phyloP scores from a whole-genome alignment of 2,329 filamentous ascomycete species.

The Phyllosticta citriasiana region DNA sequence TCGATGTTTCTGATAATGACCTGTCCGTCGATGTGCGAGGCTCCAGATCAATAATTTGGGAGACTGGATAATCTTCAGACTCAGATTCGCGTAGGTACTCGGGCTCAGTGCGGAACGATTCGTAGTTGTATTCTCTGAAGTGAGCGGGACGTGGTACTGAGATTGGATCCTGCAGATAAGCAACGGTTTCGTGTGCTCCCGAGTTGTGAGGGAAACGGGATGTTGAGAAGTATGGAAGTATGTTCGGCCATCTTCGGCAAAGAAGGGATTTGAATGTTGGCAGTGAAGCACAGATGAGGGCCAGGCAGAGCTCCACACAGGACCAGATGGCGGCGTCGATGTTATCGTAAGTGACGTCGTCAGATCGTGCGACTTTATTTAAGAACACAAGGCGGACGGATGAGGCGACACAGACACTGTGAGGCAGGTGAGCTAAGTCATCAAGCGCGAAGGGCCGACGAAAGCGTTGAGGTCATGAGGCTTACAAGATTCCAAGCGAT shows the following conservation, averaged over 20 bases:
- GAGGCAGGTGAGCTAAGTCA: neutral
- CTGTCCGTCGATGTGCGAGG: too few species aligned
- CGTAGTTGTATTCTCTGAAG: neutral
- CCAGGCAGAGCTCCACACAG: conserved; percentile 21
- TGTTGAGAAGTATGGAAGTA: neutral
- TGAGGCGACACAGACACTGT: conserved; percentile 23
- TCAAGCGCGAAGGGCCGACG: too few species aligned
- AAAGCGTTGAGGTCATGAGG: neutral
- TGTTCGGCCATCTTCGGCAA: neutral
- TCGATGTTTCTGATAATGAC: too few species aligned
- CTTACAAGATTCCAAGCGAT: conserved; percentile 22
- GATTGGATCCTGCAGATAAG: neutral
- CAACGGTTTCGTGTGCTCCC: neutral
- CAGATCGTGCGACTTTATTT: conserved; percentile 20
- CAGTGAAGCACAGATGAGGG: conserved; percentile 21
- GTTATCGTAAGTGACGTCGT: conserved; percentile 26
- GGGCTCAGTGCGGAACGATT: neutral
- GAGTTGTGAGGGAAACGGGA: neutral
- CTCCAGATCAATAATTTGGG: too few species aligned
- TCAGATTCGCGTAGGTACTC: too few species aligned
- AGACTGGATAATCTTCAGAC: too few species aligned
- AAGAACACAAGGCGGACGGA: conserved; percentile 24
- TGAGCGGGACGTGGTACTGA: neutral
- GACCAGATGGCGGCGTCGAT: conserved; percentile 21
- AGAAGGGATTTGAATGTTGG: conserved; percentile 13